phyloP scores from a whole-genome alignment of 257 asterid genomes.

The Orobanche coerulescens region DNA sequence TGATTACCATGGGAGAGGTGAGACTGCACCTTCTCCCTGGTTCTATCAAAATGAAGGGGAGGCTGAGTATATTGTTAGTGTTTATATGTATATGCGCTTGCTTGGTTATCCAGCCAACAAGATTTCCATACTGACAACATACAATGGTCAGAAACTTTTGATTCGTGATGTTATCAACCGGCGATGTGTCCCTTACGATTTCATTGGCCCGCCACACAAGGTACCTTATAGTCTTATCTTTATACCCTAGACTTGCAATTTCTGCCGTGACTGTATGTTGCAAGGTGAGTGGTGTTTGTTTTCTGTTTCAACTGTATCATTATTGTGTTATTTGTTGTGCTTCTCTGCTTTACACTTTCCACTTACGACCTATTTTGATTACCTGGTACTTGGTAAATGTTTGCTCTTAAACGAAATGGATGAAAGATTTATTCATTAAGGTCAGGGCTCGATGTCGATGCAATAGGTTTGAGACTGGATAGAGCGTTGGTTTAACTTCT shows the following conservation, averaged over 20 bases:
- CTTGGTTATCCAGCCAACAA: conserved; percentile 94
- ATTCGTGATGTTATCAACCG: conserved; percentile 93
- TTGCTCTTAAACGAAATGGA: not conserved
- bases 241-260: conserved; percentile 10
- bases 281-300: conserved; percentile 4
- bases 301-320: not conserved
- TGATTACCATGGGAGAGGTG: conserved; percentile 90
- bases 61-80: conserved; percentile 92
- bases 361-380: not conserved
- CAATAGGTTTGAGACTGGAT: not conserved
- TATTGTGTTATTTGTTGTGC: not conserved
- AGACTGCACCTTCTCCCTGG: conserved; percentile 98
- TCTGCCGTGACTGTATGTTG: not conserved
- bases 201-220: conserved; percentile 94
- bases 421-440: not conserved
- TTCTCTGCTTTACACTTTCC: not conserved
- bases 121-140: conserved; percentile 91
- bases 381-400: not conserved
- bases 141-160: conserved; percentile 96
- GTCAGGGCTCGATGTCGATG: not conserved
- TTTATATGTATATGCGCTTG: conserved; percentile 92
- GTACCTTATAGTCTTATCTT: conserved; percentile 30
- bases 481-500: not conserved
- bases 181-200: conserved; percentile 83
- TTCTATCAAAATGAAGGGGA: conserved; percentile 99